phyloP scores from a whole-genome alignment of 2,329 filamentous ascomycete species.

The Nectriaceae sp. region DNA sequence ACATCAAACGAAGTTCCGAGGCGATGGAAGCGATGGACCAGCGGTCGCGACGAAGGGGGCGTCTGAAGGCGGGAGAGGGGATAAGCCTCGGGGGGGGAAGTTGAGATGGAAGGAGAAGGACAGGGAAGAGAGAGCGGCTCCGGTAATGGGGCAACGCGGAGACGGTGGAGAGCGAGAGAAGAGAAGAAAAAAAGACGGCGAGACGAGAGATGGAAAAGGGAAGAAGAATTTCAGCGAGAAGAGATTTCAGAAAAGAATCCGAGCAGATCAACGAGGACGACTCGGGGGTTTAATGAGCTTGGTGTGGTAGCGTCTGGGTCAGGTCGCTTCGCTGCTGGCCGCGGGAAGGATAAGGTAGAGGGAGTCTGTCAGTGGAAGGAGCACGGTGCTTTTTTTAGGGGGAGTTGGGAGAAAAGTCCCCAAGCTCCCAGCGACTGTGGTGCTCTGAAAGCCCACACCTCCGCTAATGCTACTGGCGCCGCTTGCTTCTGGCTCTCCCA shows the following conservation, averaged over 20 bases:
- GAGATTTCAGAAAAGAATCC: constrained; percentile 31
- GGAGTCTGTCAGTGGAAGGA: constrained; percentile 13
- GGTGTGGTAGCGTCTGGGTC: constrained; percentile 28
- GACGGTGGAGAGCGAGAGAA: constrained; percentile 33
- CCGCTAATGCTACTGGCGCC: background rate
- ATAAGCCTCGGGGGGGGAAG: constrained; percentile 27
- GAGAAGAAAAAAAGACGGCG: constrained; percentile 23
- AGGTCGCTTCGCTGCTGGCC: constrained; percentile 17
- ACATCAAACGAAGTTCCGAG: constrained; percentile 29
- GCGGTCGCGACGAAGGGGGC: constrained; percentile 27
- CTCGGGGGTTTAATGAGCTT: constrained; percentile 38
- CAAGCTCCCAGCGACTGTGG: constrained; percentile 5
- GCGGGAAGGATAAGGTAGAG: constrained; percentile 15
- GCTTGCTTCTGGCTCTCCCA: background rate
- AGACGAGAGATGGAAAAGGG: constrained; percentile 18
- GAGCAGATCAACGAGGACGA: constrained; percentile 27
- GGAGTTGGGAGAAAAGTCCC: constrained; percentile 18
- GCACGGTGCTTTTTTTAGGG: constrained; percentile 27
- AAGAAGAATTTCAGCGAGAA: constrained; percentile 31
- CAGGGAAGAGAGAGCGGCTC: constrained; percentile 27
- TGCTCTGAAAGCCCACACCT: background rate
- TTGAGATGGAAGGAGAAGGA: constrained; percentile 29
- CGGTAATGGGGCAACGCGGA: constrained; percentile 32
- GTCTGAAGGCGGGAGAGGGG: constrained; percentile 29
- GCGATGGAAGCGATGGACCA: constrained; percentile 24